phyloP scores from a whole-genome alignment of 495 filamentous ascomycete species.

The Cudoniella acicularis region DNA sequence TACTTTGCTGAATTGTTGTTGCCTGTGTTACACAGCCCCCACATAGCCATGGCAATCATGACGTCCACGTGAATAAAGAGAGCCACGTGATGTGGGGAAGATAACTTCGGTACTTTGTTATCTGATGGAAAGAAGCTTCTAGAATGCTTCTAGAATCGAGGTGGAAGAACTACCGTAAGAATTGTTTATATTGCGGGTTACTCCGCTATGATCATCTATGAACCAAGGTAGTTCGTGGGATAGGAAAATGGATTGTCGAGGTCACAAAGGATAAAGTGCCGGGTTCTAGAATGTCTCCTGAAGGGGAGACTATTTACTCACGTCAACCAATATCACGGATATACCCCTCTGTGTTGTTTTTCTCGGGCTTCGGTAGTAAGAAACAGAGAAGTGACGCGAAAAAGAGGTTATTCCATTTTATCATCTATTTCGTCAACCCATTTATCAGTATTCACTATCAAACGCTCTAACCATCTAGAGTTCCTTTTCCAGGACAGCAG shows the following conservation, averaged over 20 bases:
- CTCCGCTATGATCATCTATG: background rate
- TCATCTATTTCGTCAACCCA: constrained; percentile 9
- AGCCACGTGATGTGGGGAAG: constrained; percentile 1
- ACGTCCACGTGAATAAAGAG: too few species aligned
- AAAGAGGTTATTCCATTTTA: background rate
- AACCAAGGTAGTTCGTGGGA: too few species aligned
- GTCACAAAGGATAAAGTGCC: background rate
- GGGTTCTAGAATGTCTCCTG: background rate
- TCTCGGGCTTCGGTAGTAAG: too few species aligned
- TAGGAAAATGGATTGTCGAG: background rate
- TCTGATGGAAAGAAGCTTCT: background rate
- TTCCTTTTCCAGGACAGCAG: constrained; percentile 73
- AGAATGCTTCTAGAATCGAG: background rate
- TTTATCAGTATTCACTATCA: background rate
- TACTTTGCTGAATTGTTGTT: too few species aligned
- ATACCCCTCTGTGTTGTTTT: too few species aligned
- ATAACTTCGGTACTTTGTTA: background rate
- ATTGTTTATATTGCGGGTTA: background rate
- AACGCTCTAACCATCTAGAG: constrained; percentile 17
- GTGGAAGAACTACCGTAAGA: too few species aligned
- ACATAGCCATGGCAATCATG: background rate
- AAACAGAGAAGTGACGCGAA: background rate
- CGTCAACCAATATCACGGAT: too few species aligned
- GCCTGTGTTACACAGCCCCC: too few species aligned
- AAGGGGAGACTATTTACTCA: too few species aligned